These are phyloP conservation scores for Yarrowia galli DNA, from an alignment of 1,139 yeast species.

Conservation along the genomic window DNA sequence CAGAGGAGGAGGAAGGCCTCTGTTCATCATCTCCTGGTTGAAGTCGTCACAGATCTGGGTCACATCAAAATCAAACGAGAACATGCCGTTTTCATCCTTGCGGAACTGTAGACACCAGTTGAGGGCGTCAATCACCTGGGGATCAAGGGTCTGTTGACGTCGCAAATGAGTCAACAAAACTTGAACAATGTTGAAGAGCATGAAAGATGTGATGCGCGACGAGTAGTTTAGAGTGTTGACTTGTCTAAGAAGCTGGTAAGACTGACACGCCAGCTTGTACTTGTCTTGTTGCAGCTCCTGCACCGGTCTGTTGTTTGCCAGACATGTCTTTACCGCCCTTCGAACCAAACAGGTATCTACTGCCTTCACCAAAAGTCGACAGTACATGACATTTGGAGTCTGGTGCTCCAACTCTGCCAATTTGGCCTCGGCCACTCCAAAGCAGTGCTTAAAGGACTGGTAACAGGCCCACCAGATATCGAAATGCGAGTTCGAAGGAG, in stretches of 20 bases:
- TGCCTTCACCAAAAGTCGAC: conserved; percentile 8
- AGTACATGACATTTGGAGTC: conserved; percentile 3
- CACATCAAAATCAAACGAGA: conserved; percentile 23
- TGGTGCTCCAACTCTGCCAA: conserved; percentile 1
- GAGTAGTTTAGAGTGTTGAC: conserved; percentile 1
- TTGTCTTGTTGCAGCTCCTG: conserved; percentile 17
- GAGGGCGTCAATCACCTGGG: conserved; percentile 17
- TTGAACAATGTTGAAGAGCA: conserved; percentile 26
- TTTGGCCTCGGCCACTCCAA: conserved; percentile 8
- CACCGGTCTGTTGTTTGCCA: conserved; percentile 18
- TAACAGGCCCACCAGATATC: conserved; percentile 27
- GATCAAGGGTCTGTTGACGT: conserved; percentile 1
- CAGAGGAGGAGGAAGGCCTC: conserved; percentile 2
- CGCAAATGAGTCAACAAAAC: conserved; percentile 5
- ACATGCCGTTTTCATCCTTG: conserved; percentile 14
- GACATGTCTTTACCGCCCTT: conserved; percentile 15
- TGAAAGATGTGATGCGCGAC: conserved; percentile 14
- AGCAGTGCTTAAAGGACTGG: conserved; percentile 29
- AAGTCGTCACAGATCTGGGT: conserved; percentile 33
- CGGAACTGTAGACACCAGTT: conserved; percentile 30
- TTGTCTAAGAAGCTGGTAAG: conserved; percentile 9
- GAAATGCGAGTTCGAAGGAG: conserved; percentile 8
- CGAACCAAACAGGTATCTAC: conserved; percentile 13
- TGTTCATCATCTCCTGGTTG: conserved; percentile 24
- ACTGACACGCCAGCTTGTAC: conserved; percentile 33